Base-by-base conservation (phyloP, 78 protist genomes). In the Bodo saltans region DNA sequence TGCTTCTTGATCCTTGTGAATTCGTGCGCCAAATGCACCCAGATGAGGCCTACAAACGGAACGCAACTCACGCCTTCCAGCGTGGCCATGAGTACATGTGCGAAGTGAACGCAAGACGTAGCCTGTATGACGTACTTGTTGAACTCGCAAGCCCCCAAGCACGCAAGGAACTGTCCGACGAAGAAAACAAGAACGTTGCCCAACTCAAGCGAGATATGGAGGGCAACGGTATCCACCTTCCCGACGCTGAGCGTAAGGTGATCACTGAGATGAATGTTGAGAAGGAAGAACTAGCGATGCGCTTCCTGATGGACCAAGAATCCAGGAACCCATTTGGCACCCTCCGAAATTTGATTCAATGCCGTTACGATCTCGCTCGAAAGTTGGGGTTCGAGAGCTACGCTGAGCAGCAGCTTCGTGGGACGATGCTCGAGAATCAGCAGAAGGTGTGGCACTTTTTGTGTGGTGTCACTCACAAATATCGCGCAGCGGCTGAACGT, bases 141-240 rank as follows among this genome's bases (percentile, higher is more conserved):
- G 69, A 33, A 25, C 72, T 60, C n/a, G 72, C 35, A 27, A 3
- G 8, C 21, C 34, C 40, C 37, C 69, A 76, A 27, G 4, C 12
- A 23, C 8, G 70, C 69, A 39, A 1, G n/a, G n/a, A 8, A 3
- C 38, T 89, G 29, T 3, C 72, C 29, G 67, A 78, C 3, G 73
- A 37, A 41, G 42, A 87, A 30, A 34, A 53, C 4, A 1, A 1
- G 79, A 74, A 68, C 8, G 67, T 42, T 1, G 52, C 37, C 17
- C 76, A 33, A 29, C 8, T 81, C 70, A 81, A 81, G 35, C 11
- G 39, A 26, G 74, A 81, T 47, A 81, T 81, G 73, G 85, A 81
- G 11, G 25, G 39, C 25, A 35, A 35, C 74, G 74, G 73, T 1
- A 81, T 81, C 35, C 73, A 81, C 25, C 85, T 81, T 2, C 73